Conservation (phyloP, 2,329 filamentous ascomycete genomes). For the Coleophoma eucalyptorum region DNA sequence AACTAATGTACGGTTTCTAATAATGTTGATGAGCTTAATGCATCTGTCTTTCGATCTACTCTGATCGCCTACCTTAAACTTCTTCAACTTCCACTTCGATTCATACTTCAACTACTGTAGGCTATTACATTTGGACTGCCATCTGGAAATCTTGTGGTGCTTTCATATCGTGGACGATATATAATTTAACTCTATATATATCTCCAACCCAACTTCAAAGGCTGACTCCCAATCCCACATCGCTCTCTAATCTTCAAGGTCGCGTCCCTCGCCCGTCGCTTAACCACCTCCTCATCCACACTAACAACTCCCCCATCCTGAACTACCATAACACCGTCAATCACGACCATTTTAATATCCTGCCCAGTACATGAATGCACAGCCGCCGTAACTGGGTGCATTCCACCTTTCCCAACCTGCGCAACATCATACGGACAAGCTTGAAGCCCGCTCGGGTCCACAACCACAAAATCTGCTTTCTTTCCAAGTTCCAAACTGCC, state of each 20-base stretch:
- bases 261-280: not conserved
- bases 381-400: constrained; percentile 5
- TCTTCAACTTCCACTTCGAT: too few species aligned
- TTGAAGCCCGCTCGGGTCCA: constrained; percentile 33
- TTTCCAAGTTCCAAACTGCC: constrained; percentile 40
- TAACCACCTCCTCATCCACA: constrained; percentile 5
- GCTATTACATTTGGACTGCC: too few species aligned
- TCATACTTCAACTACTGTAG: too few species aligned
- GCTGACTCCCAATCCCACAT: not conserved
- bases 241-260: not conserved
- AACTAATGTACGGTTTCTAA: too few species aligned
- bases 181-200: not conserved
- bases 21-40: too few species aligned
- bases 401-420: not conserved
- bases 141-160: too few species aligned
- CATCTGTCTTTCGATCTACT: too few species aligned
- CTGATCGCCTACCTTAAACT: too few species aligned
- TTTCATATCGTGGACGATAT: too few species aligned
- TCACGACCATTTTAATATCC: constrained; percentile 6
- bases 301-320: constrained; percentile 2
- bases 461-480: constrained; percentile 52
- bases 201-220: not conserved
- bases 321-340: constrained; percentile 7
- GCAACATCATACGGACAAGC: constrained; percentile 2
- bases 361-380: constrained; percentile 4